Percentiles rank a stretch among this genome's conserved stretches.
These are phyloP conservation scores for Verticillium zaregamsianum DNA, from an alignment of 2,329 filamentous ascomycete species.

Conservation along the genomic window DNA sequence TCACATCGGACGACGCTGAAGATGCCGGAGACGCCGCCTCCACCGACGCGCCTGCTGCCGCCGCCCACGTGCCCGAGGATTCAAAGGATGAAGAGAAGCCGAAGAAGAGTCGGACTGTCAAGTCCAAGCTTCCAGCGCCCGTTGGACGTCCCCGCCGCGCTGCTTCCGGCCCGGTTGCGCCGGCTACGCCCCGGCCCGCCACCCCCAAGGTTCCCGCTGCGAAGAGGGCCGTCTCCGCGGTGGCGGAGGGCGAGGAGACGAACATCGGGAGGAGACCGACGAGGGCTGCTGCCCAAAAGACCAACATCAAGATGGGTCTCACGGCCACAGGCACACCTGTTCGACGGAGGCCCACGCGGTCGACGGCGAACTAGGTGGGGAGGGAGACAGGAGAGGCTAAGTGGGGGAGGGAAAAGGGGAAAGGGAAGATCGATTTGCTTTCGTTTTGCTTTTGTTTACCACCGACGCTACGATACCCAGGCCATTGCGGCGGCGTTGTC, in stretches of 20 bases:
- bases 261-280: not conserved
- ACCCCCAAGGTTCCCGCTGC: not conserved
- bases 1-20: not conserved
- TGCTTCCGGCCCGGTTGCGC: not conserved
- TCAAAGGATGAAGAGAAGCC: not conserved
- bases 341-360: not conserved
- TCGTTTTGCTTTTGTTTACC: not conserved
- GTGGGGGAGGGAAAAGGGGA: not conserved
- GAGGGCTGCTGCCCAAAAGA: slow-evolving; percentile 1
- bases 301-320: slow-evolving; percentile 2
- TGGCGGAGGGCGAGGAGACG: not conserved
- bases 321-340: slow-evolving; percentile 1
- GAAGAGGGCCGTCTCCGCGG: not conserved
- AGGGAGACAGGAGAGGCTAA: not conserved
- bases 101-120: not conserved
- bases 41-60: not conserved
- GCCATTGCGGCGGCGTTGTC: not conserved
- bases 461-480: not conserved
- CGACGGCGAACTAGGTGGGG: not conserved
- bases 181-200: not conserved
- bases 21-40: not conserved
- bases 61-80: not conserved
- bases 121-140: slow-evolving; percentile 2
- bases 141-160: not conserved
- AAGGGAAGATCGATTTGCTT: not conserved